phyloP scores from a whole-genome alignment of 2,329 filamentous ascomycete species.

The Xylariaceae sp. region DNA sequence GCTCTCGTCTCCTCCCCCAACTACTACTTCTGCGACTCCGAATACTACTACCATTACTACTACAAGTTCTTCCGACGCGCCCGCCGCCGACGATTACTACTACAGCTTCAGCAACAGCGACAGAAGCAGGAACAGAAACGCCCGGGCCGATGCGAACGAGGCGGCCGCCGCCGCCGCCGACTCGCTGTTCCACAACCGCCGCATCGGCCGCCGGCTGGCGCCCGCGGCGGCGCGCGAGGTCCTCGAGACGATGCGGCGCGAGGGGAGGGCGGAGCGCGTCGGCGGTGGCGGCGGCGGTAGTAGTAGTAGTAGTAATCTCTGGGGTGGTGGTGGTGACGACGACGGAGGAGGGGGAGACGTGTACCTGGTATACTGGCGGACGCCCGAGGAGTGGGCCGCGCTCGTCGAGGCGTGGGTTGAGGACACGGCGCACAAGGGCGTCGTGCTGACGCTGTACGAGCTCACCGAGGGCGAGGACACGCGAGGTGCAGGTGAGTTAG shows the following conservation, averaged over 20 bases:
- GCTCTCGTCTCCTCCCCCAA: too few species aligned
- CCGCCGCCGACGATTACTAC: too few species aligned
- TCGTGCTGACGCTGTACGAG: constrained; percentile 89
- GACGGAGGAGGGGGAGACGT: constrained; percentile 28
- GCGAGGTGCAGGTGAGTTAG: constrained; percentile 53
- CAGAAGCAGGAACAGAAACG: too few species aligned
- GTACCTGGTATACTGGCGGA: constrained; percentile 77
- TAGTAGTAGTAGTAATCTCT: too few species aligned
- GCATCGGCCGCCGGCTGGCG: constrained; percentile 43
- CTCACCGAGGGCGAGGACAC: constrained; percentile 80
- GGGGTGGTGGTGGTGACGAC: constrained; percentile 24
- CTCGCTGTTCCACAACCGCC: constrained; percentile 50
- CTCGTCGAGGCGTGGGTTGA: constrained; percentile 76
- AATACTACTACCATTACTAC: constrained; percentile 1
- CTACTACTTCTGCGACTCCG: constrained; percentile 26
- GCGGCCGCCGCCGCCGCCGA: constrained; percentile 33
- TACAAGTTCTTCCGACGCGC: too few species aligned
- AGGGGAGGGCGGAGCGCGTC: constrained; percentile 62
- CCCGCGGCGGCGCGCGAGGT: constrained; percentile 49
- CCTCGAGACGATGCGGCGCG: constrained; percentile 49
- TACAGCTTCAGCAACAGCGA: too few species aligned
- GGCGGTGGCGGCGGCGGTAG: constrained; percentile 15
- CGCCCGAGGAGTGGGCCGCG: constrained; percentile 83
- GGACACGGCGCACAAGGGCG: constrained; percentile 78
- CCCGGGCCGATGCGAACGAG: too few species aligned